These are phyloP conservation scores for Suillus spraguei DNA, from an alignment of 768 basidiomycete species.

Conservation along the genomic window DNA sequence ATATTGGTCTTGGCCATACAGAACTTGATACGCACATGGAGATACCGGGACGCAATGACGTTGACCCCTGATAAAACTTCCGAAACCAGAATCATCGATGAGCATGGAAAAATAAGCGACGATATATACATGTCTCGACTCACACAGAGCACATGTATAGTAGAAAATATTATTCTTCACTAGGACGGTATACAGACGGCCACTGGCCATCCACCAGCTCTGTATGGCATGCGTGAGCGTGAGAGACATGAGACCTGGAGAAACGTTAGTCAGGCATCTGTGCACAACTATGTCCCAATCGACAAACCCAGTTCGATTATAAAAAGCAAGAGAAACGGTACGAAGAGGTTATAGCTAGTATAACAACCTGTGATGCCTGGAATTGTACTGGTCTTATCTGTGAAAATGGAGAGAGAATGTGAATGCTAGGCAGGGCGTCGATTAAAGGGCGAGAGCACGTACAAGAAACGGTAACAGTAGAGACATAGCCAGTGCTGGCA, in stretches of 20 bases:
- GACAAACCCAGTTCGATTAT: background rate
- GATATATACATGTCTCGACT: background rate
- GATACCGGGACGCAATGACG: background rate
- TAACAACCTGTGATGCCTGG: background rate
- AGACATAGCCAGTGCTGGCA: no score
- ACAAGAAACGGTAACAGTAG: background rate
- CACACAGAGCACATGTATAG: background rate
- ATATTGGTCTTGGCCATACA: background rate
- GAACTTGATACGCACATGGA: background rate
- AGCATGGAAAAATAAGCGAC: background rate
- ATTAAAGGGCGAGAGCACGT: no score
- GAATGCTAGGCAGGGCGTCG: background rate
- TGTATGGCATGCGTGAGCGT: constrained; percentile 1
- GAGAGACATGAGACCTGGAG: background rate
- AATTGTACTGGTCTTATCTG: background rate
- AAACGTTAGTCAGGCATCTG: background rate
- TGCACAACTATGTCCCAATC: background rate
- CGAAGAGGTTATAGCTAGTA: background rate
- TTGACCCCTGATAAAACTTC: background rate
- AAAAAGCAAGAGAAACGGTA: constrained; percentile 1
- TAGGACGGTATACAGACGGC: background rate
- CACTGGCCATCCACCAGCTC: background rate
- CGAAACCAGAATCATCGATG: background rate
- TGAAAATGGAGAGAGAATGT: background rate
- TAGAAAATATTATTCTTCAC: background rate